Conservation (phyloP, 139 green algal species). For the Micractinium sp. region DNA sequence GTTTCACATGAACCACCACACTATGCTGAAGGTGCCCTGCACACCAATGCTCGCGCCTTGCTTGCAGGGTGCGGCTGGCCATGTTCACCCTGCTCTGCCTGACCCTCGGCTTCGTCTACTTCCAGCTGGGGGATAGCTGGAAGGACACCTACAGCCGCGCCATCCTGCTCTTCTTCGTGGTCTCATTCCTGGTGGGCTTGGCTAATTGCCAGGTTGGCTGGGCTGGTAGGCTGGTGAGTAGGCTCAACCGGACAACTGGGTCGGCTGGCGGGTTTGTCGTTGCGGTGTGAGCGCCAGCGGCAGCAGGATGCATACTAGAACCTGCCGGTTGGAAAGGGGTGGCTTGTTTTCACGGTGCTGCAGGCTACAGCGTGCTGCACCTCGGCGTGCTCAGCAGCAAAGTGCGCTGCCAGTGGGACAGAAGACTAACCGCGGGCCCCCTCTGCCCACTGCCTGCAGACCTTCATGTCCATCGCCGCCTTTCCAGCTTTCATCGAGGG, state of each 20-base stretch:
- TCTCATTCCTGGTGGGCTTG: constrained; percentile 49
- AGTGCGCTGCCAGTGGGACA: no score
- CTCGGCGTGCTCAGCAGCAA: no score
- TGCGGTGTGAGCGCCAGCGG: no score
- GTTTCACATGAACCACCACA: no score
- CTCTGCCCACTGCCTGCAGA: constrained; percentile 32
- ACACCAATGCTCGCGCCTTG: no score
- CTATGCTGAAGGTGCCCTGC: no score
- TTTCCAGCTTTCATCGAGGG: constrained; percentile 75
- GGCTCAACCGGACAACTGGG: no score
- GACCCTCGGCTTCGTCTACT: constrained; percentile 42
- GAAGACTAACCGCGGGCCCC: background rate
- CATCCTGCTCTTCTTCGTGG: constrained; percentile 72
- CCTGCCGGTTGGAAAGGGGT: background rate
- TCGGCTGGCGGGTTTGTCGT: no score
- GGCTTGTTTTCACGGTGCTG: background rate
- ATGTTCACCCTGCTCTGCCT: constrained; percentile 57
- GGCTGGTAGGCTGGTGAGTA: no score
- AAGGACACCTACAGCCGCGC: constrained; percentile 54
- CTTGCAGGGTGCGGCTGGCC: constrained; percentile 9
- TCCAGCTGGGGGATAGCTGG: constrained; percentile 22
- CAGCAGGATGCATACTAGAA: no score
- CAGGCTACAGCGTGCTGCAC: background rate
- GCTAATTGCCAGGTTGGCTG: background rate
- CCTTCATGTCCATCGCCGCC: constrained; percentile 71